Base-by-base conservation (phyloP, 2,329 filamentous ascomycete species). In the Neonectria magnoliae region DNA sequence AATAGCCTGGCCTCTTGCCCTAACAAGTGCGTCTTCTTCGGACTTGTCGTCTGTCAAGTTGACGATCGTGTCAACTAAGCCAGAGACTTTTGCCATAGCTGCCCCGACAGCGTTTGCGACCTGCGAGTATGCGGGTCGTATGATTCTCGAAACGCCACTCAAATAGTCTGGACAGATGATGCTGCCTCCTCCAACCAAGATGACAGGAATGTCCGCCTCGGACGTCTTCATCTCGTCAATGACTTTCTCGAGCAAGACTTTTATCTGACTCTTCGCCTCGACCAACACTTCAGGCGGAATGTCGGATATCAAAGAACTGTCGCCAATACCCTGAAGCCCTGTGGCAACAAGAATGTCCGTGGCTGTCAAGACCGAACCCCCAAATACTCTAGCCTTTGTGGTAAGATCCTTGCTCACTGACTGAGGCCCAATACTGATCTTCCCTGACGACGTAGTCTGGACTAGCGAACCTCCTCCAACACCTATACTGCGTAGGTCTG, bases 391-490 rank as follows among this genome's bases (percentile, higher is more conserved):
- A 8, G 66, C 53, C 1, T 59, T 44, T 3, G n/a, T 20, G 2
- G 48, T 56, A 27, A 68, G 20, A 27, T 64, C 54, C n/a, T 67
- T 59, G 7, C 60, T 58, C 6, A 68, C 64, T 7, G 56, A 61
- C 1, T 57, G 42, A 0, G 64, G 64, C 0, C 66, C 66, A 14
- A 68, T 48, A 1, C 20, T 60, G 1, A 64, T 29, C 0, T 48
- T 48, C 9, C 29, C 44, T 3, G 31, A 25, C 4, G 25, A 27
- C 1, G n/a, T 31, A 0, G 38, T 20, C 8, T 54, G 53, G 7
- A 67, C 57, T 1, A 68, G 20, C 1, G 64, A 67, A 5, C 66
- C 66, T 31, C 66, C 66, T 13, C 66, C 66, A 7, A 68, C 33
- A 5, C 66, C 66, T 10, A 68, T 68, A 7, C 57, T 61, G 8